Percentiles rank a stretch among this genome's conserved stretches.
Conservation (phyloP, 1,284 basidiomycete genomes). For the Cutaneotrichosporon mucoides region DNA sequence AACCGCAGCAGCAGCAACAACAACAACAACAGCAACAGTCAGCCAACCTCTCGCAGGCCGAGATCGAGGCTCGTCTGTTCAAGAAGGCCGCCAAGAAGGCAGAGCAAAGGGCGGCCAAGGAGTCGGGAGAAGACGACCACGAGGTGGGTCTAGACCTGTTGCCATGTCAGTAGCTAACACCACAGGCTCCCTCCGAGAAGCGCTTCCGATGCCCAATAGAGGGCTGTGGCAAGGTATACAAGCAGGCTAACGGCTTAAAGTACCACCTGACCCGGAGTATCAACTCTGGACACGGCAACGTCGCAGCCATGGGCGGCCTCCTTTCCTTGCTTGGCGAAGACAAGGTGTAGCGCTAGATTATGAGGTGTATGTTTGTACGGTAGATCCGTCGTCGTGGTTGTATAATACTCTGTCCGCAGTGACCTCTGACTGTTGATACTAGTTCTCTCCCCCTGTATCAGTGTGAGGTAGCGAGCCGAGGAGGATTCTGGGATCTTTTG, state of each 20-base stretch:
- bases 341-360: constrained; percentile 6
- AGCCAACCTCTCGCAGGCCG: constrained; percentile 20
- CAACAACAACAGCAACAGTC: too few relatives aligned
- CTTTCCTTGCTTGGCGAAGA: constrained; percentile 27
- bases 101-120: constrained; percentile 31
- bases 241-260: constrained; percentile 52
- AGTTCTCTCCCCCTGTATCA: neutral
- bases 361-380: constrained; percentile 4
- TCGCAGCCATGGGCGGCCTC: constrained; percentile 39
- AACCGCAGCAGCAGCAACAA: neutral
- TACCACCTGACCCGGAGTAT: constrained; percentile 48
- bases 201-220: constrained; percentile 58
- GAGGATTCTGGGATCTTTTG: too few relatives aligned
- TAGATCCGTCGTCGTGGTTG: neutral
- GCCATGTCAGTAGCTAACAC: neutral
- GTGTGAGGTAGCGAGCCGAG: too few relatives aligned
- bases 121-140: constrained; percentile 24
- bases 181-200: constrained; percentile 46
- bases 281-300: constrained; percentile 46
- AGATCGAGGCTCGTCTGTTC: constrained; percentile 34
- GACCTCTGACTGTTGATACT: constrained; percentile 1
- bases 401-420: neutral
- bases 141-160: neutral
- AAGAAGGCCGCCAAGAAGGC: constrained; percentile 40
- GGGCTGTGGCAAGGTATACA: constrained; percentile 60